Evolutionary conservation across 257 asterid species (phyloP).

Genomic region (Ajuga chamaepitys): DNA sequence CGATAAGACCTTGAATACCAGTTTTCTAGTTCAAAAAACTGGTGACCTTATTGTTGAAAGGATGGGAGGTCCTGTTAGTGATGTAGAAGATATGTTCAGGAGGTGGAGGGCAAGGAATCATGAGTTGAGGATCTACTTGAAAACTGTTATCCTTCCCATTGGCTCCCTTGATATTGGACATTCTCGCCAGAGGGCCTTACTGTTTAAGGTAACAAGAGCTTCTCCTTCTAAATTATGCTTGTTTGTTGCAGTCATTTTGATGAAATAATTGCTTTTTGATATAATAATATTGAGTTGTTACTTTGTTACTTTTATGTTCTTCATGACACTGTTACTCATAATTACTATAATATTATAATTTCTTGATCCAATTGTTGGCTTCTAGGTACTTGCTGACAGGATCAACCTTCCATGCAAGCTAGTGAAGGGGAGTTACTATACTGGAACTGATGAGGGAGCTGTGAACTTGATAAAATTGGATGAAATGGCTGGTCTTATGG

Average conservation of each 20-base stretch:
- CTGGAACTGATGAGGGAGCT: conserved; percentile 99
- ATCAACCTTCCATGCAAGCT: conserved; percentile 92
- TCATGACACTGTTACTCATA: neutral
- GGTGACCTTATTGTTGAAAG: conserved; percentile 72
- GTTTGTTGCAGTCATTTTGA: neutral
- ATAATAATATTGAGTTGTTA: neutral
- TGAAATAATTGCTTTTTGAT: neutral
- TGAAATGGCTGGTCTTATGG: conserved; percentile 10
- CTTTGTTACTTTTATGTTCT: neutral
- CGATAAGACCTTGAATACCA: conserved; percentile 40
- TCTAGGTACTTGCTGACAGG: conserved; percentile 93
- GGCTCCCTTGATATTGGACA: conserved; percentile 93
- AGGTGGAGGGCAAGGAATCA: conserved; percentile 74
- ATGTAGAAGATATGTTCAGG: conserved; percentile 80
- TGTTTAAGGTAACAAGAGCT: conserved; percentile 74
- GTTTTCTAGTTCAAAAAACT: conserved; percentile 63
- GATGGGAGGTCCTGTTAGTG: conserved; percentile 93
- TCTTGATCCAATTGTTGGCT: conserved; percentile 23
- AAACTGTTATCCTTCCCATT: conserved; percentile 64
- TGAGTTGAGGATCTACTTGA: conserved; percentile 46
- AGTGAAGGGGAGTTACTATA: conserved; percentile 93
- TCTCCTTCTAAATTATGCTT: conserved; percentile 14
- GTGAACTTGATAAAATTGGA: conserved; percentile 88
- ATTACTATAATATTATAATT: conserved; percentile 7
- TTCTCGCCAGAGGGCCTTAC: conserved; percentile 97